phyloP scores from a whole-genome alignment of 2,329 filamentous ascomycete species.

The Penicillium verrucosum region DNA sequence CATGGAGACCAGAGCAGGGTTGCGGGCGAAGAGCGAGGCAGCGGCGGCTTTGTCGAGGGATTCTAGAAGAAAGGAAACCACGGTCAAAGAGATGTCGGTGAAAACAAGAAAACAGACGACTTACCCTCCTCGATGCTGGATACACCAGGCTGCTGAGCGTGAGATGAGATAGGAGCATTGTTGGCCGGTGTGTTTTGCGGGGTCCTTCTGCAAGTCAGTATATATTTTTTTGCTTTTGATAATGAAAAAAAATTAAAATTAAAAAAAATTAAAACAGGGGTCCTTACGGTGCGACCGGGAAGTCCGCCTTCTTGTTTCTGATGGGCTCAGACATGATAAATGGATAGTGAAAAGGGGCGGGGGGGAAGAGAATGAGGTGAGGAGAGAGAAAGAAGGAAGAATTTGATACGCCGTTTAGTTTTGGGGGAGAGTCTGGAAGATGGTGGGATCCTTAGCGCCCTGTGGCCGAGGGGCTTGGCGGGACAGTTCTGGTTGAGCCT shows the following conservation, averaged over 20 bases:
- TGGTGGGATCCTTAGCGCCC: constrained; percentile 44
- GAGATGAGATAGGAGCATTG: constrained; percentile 95
- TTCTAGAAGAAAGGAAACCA: constrained; percentile 56
- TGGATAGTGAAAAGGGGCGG: constrained; percentile 28
- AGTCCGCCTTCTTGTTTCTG: constrained; percentile 63
- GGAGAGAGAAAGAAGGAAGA: constrained; percentile 33
- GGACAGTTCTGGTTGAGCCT: constrained; percentile 27
- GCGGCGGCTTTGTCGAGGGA: constrained; percentile 82
- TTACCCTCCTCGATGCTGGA: constrained; percentile 96
- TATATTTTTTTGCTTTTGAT: constrained; percentile 20
- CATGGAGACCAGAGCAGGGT: constrained; percentile 92
- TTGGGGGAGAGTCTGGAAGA: constrained; percentile 30
- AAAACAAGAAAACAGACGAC: constrained; percentile 30
- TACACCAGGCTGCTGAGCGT: constrained; percentile 91
- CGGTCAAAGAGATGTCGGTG: constrained; percentile 9
- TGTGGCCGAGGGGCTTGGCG: constrained; percentile 43
- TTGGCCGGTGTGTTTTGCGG: constrained; percentile 96
- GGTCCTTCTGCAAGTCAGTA: constrained; percentile 59
- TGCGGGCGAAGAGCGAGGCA: constrained; percentile 90
- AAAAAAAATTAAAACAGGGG: not conserved
- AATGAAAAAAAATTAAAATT: constrained; percentile 8
- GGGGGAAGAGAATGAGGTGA: constrained; percentile 7
- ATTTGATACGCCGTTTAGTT: constrained; percentile 39
- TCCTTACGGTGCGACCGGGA: constrained; percentile 63
- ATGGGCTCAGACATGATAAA: constrained; percentile 65